Conservation (phyloP, 2,329 filamentous ascomycete species). For the Penicillium palitans region DNA sequence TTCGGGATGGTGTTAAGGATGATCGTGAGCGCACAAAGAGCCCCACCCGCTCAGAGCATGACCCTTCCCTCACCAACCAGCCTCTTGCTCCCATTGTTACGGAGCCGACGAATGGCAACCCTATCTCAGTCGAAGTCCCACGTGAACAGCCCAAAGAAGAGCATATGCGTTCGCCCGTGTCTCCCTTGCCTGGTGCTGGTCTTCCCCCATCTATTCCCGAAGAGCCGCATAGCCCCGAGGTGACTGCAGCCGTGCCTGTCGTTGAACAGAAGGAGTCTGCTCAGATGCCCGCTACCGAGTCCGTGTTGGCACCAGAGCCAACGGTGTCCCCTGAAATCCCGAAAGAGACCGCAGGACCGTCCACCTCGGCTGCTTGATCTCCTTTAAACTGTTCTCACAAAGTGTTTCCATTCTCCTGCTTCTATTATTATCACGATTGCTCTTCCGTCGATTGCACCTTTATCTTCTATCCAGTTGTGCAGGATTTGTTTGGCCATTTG, state of each 20-base stretch:
- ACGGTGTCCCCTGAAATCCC: neutral
- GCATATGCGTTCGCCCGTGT: slow-evolving; percentile 27
- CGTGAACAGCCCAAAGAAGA: slow-evolving; percentile 26
- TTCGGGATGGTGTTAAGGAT: slow-evolving; percentile 56
- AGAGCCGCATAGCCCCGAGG: slow-evolving; percentile 34
- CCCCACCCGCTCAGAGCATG: slow-evolving; percentile 45
- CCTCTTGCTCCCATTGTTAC: slow-evolving; percentile 37
- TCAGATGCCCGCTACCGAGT: neutral
- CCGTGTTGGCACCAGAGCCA: neutral
- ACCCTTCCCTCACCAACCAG: slow-evolving; percentile 34
- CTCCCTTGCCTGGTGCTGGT: slow-evolving; percentile 33
- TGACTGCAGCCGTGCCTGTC: slow-evolving; percentile 13
- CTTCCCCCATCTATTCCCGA: slow-evolving; percentile 38
- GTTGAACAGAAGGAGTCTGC: slow-evolving; percentile 10
- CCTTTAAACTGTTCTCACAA: neutral
- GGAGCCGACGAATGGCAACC: slow-evolving; percentile 23
- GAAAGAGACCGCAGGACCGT: slow-evolving; percentile 3
- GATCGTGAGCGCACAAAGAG: slow-evolving; percentile 57
- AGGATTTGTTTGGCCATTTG: slow-evolving; percentile 1
- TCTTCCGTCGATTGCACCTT: neutral
- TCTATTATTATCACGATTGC: neutral
- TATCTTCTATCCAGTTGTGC: neutral
- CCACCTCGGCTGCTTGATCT: neutral
- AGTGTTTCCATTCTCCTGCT: neutral
- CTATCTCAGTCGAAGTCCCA: slow-evolving; percentile 27